Percentiles rank a stretch among this genome's conserved stretches.
Evolutionary conservation across 306 rosid species (phyloP).

Genomic region (Prunus mongolica): DNA sequence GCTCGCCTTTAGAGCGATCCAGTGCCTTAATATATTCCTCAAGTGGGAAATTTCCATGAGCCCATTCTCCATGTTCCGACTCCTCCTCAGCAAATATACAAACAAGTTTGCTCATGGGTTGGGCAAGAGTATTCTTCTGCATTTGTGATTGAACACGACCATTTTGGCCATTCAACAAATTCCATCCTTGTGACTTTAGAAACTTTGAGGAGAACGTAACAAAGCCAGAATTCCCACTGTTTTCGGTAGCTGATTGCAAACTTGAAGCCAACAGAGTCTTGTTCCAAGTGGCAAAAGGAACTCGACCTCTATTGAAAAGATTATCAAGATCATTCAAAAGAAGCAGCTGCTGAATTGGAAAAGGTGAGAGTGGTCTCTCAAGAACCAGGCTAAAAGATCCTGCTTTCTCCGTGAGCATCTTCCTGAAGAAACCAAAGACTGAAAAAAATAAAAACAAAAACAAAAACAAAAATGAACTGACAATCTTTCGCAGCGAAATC

Average conservation of each 20-base stretch:
- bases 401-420: constrained; percentile 53
- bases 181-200: constrained; percentile 57
- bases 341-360: constrained; percentile 51
- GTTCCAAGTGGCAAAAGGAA: constrained; percentile 79
- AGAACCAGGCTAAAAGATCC: constrained; percentile 51
- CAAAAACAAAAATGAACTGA: constrained; percentile 44
- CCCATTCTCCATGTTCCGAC: constrained; percentile 85
- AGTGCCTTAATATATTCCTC: constrained; percentile 81
- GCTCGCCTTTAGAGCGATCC: constrained; percentile 79
- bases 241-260: constrained; percentile 51
- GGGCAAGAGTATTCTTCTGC: constrained; percentile 40
- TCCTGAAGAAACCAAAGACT: constrained; percentile 65
- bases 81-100: constrained; percentile 69
- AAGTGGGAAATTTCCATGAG: constrained; percentile 81
- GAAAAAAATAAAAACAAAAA: constrained; percentile 55
- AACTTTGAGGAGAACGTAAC: constrained; percentile 66
- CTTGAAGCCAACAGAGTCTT: constrained; percentile 56
- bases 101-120: constrained; percentile 47
- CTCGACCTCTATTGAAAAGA: constrained; percentile 74
- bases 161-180: constrained; percentile 45
- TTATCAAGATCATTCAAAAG: constrained; percentile 54
- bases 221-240: constrained; percentile 66
- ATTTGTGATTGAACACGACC: constrained; percentile 43
- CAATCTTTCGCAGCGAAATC: constrained; percentile 21
- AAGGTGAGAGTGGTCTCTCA: constrained; percentile 51